Conservation (phyloP, 2,329 filamentous ascomycete genomes). For the Trichoderma atrobrunneum region DNA sequence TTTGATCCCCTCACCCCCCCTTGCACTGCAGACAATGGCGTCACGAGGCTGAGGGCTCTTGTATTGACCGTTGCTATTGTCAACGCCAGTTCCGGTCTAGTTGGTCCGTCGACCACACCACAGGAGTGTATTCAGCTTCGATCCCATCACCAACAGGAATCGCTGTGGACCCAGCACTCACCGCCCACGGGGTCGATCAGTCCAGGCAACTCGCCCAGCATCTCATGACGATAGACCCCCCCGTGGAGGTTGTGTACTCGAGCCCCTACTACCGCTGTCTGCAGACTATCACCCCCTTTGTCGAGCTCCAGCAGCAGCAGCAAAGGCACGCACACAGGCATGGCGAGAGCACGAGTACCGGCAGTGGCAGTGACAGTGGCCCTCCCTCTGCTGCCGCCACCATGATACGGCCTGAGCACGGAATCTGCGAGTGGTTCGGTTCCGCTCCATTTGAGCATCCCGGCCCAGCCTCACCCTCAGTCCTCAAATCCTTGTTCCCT, state of each 20-base stretch:
- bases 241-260: constrained; percentile 74
- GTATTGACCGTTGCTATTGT: constrained; percentile 23
- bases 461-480: constrained; percentile 61
- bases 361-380: not conserved
- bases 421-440: constrained; percentile 86
- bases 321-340: not conserved
- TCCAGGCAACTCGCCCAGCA: constrained; percentile 70
- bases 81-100: constrained; percentile 74
- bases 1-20: constrained; percentile 12
- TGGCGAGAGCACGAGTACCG: not conserved
- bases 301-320: constrained; percentile 41
- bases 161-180: constrained; percentile 81
- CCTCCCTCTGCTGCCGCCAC: constrained; percentile 24
- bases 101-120: constrained; percentile 79
- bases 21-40: constrained; percentile 19
- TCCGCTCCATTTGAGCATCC: constrained; percentile 83
- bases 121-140: constrained; percentile 71
- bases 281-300: constrained; percentile 74
- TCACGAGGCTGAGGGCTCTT: constrained; percentile 16
- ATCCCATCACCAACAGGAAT: constrained; percentile 84
- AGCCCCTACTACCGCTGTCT: constrained; percentile 86
- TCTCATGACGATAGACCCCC: constrained; percentile 60
- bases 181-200: constrained; percentile 82
- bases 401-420: constrained; percentile 54
- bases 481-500: constrained; percentile 67